Conservation (phyloP, 176 grass and related monocot species). For the Microstegium vimineum region DNA sequence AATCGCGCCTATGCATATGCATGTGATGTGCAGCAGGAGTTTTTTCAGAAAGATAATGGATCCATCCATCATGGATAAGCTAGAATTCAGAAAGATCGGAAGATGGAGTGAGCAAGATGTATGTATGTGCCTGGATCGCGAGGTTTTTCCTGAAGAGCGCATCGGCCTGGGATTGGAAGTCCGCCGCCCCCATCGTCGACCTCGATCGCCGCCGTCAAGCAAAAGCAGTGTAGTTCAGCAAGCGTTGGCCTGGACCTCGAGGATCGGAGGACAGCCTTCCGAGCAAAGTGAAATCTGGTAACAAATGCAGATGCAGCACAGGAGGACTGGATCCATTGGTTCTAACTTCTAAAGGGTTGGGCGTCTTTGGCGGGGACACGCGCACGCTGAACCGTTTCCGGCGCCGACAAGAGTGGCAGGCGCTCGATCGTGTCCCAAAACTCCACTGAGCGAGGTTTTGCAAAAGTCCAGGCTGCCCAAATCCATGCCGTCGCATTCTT, state of each 20-base stretch:
- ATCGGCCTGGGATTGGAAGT: constrained; percentile 35
- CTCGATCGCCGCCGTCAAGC: not conserved
- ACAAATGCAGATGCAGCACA: too few relatives aligned
- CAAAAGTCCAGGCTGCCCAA: not conserved
- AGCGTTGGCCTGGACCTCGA: too few relatives aligned
- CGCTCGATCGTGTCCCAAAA: too few relatives aligned
- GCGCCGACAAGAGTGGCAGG: not conserved
- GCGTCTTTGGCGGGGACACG: too few relatives aligned
- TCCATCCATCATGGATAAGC: too few relatives aligned
- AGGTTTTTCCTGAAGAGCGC: constrained; percentile 57
- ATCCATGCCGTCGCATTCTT: not conserved
- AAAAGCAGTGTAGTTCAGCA: too few relatives aligned
- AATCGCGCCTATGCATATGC: constrained; percentile 18
- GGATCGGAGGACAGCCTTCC: too few relatives aligned
- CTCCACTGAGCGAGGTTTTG: not conserved
- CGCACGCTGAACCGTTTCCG: not conserved
- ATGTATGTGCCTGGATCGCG: constrained; percentile 16
- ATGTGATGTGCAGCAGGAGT: too few relatives aligned
- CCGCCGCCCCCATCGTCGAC: constrained; percentile 18
- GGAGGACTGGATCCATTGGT: too few relatives aligned
- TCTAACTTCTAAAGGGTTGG: too few relatives aligned
- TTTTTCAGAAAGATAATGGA: too few relatives aligned
- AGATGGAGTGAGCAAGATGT: not conserved
- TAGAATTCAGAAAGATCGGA: not conserved
- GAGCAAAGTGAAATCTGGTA: too few relatives aligned